These are phyloP conservation scores for Pelargonium myrrhifolium DNA, from an alignment of 441 rosid genomes.

Conservation along the genomic window DNA sequence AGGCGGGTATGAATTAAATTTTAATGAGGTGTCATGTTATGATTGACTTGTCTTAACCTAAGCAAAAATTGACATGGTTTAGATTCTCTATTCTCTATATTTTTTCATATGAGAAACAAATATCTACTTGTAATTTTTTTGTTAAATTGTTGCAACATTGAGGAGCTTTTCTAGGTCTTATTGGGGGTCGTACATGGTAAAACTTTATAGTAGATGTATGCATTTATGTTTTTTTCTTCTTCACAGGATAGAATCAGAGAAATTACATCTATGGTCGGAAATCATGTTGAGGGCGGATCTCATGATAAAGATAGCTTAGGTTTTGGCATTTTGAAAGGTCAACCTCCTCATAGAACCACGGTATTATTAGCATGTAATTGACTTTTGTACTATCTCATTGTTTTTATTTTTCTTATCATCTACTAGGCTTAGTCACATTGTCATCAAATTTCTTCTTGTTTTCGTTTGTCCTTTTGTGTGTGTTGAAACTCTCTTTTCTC, in stretches of 20 bases:
- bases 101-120: background rate
- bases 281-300: constrained; percentile 33
- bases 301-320: constrained; percentile 27
- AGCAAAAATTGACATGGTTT: no score
- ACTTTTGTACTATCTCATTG: constrained; percentile 20
- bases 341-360: constrained; percentile 38
- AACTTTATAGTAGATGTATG: background rate
- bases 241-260: constrained; percentile 74
- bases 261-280: constrained; percentile 33
- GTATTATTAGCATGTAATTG: constrained; percentile 41
- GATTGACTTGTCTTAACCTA: no score
- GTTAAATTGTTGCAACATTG: constrained; percentile 2
- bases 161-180: background rate
- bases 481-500: background rate
- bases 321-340: constrained; percentile 26
- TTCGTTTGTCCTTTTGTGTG: background rate
- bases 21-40: no score
- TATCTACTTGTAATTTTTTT: background rate
- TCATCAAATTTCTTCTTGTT: background rate
- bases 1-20: no score
- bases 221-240: constrained; percentile 11
- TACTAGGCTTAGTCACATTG: constrained; percentile 5
- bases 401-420: constrained; percentile 13
- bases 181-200: background rate
- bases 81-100: no score